Evolutionary conservation across 1,139 yeast species (phyloP).

Genomic region (Torulaspora globosa): DNA sequence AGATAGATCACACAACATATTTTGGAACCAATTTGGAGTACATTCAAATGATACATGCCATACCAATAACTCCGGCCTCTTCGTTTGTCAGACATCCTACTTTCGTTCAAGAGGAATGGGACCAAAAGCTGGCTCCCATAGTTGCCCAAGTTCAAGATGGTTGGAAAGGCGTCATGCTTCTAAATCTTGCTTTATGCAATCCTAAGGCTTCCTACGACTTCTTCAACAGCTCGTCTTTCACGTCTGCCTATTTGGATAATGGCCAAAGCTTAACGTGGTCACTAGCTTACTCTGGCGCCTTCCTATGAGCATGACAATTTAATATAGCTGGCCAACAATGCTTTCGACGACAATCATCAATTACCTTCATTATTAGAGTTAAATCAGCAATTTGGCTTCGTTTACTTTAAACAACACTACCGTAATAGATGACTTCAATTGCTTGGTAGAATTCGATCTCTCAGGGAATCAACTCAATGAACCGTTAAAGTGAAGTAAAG

Average conservation of each 20-base stretch:
- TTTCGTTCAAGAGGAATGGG: conserved; percentile 83
- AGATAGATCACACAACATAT: conserved; percentile 86
- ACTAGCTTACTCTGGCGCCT: conserved; percentile 63
- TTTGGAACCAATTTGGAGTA: conserved; percentile 74
- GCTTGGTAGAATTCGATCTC: background rate
- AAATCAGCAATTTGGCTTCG: background rate
- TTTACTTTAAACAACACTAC: background rate
- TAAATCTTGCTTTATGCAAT: conserved; percentile 74
- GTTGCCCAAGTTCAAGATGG: conserved; percentile 61
- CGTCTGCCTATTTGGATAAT: conserved; percentile 59
- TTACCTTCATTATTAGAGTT: background rate
- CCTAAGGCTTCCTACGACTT: conserved; percentile 63
- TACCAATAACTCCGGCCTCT: conserved; percentile 84
- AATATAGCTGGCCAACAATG: background rate
- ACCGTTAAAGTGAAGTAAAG: background rate
- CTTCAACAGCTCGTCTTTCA: conserved; percentile 54
- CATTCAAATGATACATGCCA: conserved; percentile 93
- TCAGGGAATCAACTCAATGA: background rate
- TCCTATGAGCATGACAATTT: conserved; percentile 7
- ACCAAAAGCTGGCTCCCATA: conserved; percentile 45
- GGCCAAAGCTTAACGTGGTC: conserved; percentile 94
- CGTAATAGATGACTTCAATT: background rate
- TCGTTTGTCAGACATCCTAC: conserved; percentile 64
- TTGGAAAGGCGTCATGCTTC: conserved; percentile 81
- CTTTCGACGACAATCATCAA: background rate